Percentiles rank a stretch among this genome's conserved stretches.
phyloP scores from a whole-genome alignment of 805 yeast species.

The Jamesozyma jinghongensis region DNA sequence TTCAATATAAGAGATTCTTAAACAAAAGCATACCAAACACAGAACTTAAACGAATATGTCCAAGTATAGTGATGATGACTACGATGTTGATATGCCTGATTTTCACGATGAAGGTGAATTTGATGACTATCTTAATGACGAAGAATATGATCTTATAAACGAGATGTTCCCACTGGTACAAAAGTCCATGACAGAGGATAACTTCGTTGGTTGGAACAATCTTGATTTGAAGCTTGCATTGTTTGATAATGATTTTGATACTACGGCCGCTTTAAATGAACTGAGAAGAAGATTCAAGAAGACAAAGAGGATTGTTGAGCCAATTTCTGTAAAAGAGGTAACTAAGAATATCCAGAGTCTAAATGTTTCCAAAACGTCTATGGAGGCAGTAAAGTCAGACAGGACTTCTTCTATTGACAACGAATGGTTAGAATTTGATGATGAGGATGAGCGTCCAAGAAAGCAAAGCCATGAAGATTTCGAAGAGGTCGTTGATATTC shows the following conservation, averaged over 20 bases:
- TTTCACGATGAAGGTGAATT: slow-evolving; percentile 34
- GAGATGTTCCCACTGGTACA: slow-evolving; percentile 39
- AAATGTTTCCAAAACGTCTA: slow-evolving; percentile 1
- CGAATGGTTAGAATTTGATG: slow-evolving; percentile 20
- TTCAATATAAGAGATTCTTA: not conserved
- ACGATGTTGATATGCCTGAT: slow-evolving; percentile 28
- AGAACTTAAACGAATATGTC: too few relatives aligned
- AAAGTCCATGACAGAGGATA: slow-evolving; percentile 28
- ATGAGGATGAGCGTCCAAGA: slow-evolving; percentile 13
- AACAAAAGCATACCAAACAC: not conserved
- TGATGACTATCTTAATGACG: slow-evolving; percentile 30
- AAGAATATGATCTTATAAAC: slow-evolving; percentile 35
- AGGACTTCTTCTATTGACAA: slow-evolving; percentile 4
- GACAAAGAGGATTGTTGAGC: slow-evolving; percentile 11
- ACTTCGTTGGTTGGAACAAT: slow-evolving; percentile 37
- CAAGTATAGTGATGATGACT: slow-evolving; percentile 20
- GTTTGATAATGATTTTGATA: slow-evolving; percentile 42
- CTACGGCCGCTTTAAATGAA: slow-evolving; percentile 39
- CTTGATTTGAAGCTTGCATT: slow-evolving; percentile 42
- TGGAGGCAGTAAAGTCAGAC: not conserved
- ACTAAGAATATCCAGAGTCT: not conserved
- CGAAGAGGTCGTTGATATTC: slow-evolving; percentile 15
- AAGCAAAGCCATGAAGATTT: slow-evolving; percentile 2
- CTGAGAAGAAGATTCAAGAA: slow-evolving; percentile 22
- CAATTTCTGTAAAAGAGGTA: not conserved